A percentile compares a stretch with the other conserved stretches of the same genome.
Evolutionary conservation across 2,329 filamentous ascomycete species (phyloP).

Genomic region (Fusarium mundagurra): DNA sequence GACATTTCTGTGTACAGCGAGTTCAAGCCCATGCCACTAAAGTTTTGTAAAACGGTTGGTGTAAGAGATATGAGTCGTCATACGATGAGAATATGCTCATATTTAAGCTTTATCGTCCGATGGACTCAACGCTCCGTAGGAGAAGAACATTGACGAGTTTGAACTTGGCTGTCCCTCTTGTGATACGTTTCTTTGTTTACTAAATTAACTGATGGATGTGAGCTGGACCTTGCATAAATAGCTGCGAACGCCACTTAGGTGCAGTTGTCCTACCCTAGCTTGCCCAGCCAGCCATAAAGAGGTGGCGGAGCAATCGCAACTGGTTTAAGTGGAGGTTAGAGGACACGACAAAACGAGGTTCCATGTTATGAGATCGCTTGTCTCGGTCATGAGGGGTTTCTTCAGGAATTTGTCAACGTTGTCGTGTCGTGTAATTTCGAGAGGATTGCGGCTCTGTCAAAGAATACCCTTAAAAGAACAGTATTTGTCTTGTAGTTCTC

Average conservation of each 20-base stretch:
- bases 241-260: slow-evolving; percentile 19
- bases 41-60: neutral
- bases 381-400: neutral
- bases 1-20: slow-evolving; percentile 8
- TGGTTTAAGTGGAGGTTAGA: neutral
- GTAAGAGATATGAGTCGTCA: neutral
- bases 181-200: neutral
- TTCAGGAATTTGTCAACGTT: neutral
- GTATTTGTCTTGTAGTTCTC: neutral
- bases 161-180: neutral
- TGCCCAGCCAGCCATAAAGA: slow-evolving; percentile 9
- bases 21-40: neutral
- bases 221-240: slow-evolving; percentile 24
- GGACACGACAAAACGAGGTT: neutral
- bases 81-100: neutral
- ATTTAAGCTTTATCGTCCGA: neutral
- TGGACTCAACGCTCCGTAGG: neutral
- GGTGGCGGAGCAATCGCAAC: neutral
- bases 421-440: neutral
- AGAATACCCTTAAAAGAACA: neutral
- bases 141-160: neutral
- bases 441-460: neutral
- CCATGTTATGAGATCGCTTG: neutral
- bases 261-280: slow-evolving; percentile 19
- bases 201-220: neutral